Evolutionary conservation across 2,329 filamentous ascomycete genomes (phyloP).

Genomic region (Stemphylium beticola): DNA sequence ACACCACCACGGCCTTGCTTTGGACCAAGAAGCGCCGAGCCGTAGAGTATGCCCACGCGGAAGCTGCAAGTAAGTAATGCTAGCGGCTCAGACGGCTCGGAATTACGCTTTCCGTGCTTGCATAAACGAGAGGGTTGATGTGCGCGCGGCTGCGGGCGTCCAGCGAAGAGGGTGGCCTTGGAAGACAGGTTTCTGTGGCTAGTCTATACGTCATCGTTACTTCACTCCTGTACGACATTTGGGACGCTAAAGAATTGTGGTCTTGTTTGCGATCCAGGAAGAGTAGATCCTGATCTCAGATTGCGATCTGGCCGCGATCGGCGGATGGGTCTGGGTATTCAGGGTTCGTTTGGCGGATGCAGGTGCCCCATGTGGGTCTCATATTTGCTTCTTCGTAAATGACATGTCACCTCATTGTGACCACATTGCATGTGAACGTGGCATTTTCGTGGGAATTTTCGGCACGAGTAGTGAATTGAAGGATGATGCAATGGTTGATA

Average conservation of each 20-base stretch:
- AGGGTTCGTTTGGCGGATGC: constrained; percentile 2
- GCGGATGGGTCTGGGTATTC: constrained; percentile 2
- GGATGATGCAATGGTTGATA: not conserved
- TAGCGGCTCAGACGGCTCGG: constrained; percentile 22
- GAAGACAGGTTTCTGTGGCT: constrained; percentile 15
- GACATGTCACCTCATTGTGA: not conserved
- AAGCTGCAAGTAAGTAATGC: constrained; percentile 13
- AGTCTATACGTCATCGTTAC: constrained; percentile 44
- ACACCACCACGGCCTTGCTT: constrained; percentile 11
- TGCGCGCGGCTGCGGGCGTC: constrained; percentile 10
- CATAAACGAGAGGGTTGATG: constrained; percentile 22
- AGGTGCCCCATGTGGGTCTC: not conserved
- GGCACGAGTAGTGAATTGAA: not conserved
- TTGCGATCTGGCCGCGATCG: constrained; percentile 9
- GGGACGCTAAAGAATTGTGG: constrained; percentile 6
- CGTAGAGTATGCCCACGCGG: not conserved
- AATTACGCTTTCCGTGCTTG: constrained; percentile 14
- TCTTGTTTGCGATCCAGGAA: constrained; percentile 1
- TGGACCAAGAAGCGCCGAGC: constrained; percentile 2
- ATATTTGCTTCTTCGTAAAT: constrained; percentile 6
- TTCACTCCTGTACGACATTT: constrained; percentile 21
- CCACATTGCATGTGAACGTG: not conserved
- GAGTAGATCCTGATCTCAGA: constrained; percentile 5
- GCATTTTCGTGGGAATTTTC: not conserved
- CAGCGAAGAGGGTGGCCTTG: not conserved